Percentiles rank a stretch among this genome's conserved stretches.
Evolutionary conservation across 176 grass and related monocot species (phyloP).

Genomic region (Aegilops tauschii): DNA sequence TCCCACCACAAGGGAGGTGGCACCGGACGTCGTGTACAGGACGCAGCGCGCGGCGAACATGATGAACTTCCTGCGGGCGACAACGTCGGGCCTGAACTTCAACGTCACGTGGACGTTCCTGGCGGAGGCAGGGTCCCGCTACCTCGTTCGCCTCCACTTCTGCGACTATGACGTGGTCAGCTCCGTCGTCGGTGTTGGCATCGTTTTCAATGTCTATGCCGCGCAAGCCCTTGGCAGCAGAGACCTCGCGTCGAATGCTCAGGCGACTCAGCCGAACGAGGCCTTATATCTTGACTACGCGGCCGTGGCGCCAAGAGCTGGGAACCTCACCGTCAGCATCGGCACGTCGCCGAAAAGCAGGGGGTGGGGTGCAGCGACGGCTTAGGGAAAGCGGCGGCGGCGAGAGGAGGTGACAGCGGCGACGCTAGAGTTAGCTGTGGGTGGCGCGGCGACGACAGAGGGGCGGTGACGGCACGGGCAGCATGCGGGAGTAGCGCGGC

Average conservation of each 20-base stretch:
- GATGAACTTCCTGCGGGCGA: not conserved
- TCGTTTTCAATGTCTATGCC: slow-evolving; percentile 54
- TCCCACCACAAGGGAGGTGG: slow-evolving; percentile 4
- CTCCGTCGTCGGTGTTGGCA: not conserved
- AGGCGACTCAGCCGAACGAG: not conserved
- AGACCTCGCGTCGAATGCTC: not conserved
- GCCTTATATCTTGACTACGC: slow-evolving; percentile 52
- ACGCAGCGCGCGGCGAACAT: slow-evolving; percentile 34
- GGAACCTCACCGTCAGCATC: slow-evolving; percentile 25
- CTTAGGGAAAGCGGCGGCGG: too few relatives aligned
- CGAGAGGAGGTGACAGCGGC: too few relatives aligned
- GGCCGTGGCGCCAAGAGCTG: not conserved
- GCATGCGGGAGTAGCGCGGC: too few relatives aligned
- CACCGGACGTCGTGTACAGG: slow-evolving; percentile 49
- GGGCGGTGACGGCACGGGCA: too few relatives aligned
- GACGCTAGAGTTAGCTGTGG: too few relatives aligned
- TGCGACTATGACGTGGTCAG: slow-evolving; percentile 49
- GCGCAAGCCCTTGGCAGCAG: not conserved
- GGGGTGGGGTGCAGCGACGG: too few relatives aligned
- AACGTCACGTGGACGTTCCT: slow-evolving; percentile 66
- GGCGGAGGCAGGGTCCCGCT: slow-evolving; percentile 10
- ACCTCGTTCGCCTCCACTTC: slow-evolving; percentile 70
- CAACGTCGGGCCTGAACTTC: slow-evolving; percentile 8
- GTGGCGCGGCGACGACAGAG: too few relatives aligned
- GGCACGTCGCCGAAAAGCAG: not conserved